Conservation (phyloP, 768 basidiomycete genomes). For the Russula earlei region DNA sequence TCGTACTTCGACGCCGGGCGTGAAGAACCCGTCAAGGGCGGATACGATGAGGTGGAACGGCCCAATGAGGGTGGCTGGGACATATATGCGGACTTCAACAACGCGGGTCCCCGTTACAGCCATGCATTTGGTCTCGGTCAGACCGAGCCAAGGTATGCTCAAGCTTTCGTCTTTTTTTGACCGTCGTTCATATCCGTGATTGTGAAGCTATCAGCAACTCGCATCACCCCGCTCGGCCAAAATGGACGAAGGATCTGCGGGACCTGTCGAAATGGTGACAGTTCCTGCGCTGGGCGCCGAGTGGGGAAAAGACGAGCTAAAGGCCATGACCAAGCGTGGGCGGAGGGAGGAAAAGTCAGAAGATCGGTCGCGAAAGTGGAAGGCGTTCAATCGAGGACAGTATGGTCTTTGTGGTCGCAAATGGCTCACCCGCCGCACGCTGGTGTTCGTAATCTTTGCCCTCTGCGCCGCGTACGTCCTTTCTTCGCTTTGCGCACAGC, state of each 20-base stretch:
- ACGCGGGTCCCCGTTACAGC: constrained; percentile 70
- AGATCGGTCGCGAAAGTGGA: constrained; percentile 50
- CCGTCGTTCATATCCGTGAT: neutral
- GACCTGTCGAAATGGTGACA: constrained; percentile 79
- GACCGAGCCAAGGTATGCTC: constrained; percentile 40
- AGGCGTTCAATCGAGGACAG: constrained; percentile 69
- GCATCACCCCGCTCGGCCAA: constrained; percentile 20
- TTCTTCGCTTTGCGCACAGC: neutral
- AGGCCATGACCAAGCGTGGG: constrained; percentile 63
- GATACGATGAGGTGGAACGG: constrained; percentile 57
- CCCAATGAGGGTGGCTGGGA: constrained; percentile 50
- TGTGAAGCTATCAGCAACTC: constrained; percentile 18
- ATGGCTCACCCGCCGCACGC: constrained; percentile 54
- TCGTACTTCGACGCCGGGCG: constrained; percentile 63
- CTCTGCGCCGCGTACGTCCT: constrained; percentile 44
- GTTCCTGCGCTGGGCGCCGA: constrained; percentile 88
- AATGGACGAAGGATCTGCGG: constrained; percentile 32
- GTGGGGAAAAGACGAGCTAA: constrained; percentile 76
- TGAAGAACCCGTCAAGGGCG: constrained; percentile 69
- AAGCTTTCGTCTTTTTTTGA: constrained; percentile 13
- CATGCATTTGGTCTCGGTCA: constrained; percentile 39
- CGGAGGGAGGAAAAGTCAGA: constrained; percentile 53
- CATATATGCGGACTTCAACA: constrained; percentile 86
- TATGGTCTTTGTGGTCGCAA: constrained; percentile 72
- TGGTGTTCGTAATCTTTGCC: constrained; percentile 62